Percentiles rank a stretch among this genome's conserved stretches.
These are phyloP conservation scores for Cyclotella kingstonii DNA, from an alignment of 108 stramenopile species.

Conservation along the genomic window DNA sequence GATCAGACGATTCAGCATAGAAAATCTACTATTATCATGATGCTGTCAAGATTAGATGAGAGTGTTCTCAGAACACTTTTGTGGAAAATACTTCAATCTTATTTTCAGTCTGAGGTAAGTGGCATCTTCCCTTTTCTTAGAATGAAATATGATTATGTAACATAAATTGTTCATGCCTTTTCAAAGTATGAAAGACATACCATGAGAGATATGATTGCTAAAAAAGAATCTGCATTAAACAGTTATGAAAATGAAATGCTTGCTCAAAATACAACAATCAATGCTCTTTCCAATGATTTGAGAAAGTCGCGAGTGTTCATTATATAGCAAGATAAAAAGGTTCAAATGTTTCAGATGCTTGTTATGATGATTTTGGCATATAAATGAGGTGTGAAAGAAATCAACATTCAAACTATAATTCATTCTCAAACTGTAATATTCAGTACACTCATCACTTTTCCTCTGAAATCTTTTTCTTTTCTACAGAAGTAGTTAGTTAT, in stretches of 20 bases:
- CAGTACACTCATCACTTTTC: too few species aligned
- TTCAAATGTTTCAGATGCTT: too few species aligned
- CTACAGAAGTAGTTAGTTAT: too few species aligned
- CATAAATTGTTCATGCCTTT: background rate
- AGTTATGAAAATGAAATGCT: background rate
- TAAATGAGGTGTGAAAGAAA: too few species aligned
- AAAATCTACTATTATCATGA: conserved; percentile 35
- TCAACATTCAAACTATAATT: too few species aligned
- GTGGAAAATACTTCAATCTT: conserved; percentile 50
- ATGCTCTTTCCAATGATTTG: conserved; percentile 10
- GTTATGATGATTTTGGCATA: too few species aligned
- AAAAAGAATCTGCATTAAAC: conserved; percentile 3
- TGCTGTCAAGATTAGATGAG: conserved; percentile 47
- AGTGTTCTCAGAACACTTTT: conserved; percentile 59
- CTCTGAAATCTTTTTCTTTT: too few species aligned
- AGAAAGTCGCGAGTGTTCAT: too few species aligned
- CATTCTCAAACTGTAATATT: too few species aligned
- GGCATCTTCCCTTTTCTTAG: background rate
- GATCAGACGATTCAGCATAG: conserved; percentile 16
- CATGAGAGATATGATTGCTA: conserved; percentile 3
- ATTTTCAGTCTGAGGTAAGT: conserved; percentile 60
- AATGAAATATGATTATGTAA: background rate
- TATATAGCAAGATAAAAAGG: too few species aligned
- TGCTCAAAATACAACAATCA: conserved; percentile 12
- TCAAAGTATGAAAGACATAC: conserved; percentile 1